Conservation (phyloP, 2,329 filamentous ascomycete genomes). For the Colletotrichum eremochloae region DNA sequence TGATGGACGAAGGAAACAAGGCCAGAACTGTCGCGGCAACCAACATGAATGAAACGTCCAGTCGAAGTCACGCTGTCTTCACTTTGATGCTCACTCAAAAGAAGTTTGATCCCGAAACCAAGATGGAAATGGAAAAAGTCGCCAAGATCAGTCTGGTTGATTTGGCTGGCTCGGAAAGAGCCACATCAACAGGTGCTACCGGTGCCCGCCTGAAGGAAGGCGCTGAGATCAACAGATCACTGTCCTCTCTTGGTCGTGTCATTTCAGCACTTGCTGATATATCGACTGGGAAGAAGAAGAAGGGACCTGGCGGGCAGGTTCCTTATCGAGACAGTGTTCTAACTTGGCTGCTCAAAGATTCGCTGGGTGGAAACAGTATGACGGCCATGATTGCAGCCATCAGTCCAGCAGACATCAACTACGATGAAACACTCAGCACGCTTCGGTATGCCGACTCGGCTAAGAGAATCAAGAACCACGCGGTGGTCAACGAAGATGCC, state of each 20-base stretch:
- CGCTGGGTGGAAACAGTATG: constrained; percentile 97
- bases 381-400: constrained; percentile 99
- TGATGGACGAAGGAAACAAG: constrained; percentile 99
- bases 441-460: constrained; percentile 96
- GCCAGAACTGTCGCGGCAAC: constrained; percentile 97
- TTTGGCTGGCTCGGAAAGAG: constrained; percentile 96
- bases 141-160: constrained; percentile 98
- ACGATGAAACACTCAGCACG: constrained; percentile 96
- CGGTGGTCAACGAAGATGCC: constrained; percentile 98
- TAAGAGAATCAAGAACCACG: constrained; percentile 99
- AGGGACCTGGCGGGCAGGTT: constrained; percentile 79
- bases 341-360: constrained; percentile 98
- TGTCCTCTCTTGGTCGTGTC: constrained; percentile 96
- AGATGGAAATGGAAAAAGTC: constrained; percentile 97
- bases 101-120: constrained; percentile 88
- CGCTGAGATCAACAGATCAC: constrained; percentile 96
- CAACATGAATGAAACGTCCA: constrained; percentile 99
- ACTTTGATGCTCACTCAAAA: constrained; percentile 97
- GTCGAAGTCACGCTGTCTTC: constrained; percentile 97
- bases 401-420: constrained; percentile 98
- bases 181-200: constrained; percentile 95
- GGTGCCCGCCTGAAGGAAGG: constrained; percentile 96
- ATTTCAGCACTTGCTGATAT: constrained; percentile 95
- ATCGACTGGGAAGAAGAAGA: constrained; percentile 87
- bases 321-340: constrained; percentile 97